Evolutionary conservation across 805 yeast genomes (phyloP), one percentile per base, ranked within the genome.

Genomic region (Barnettozyma sucrosica): DNA sequence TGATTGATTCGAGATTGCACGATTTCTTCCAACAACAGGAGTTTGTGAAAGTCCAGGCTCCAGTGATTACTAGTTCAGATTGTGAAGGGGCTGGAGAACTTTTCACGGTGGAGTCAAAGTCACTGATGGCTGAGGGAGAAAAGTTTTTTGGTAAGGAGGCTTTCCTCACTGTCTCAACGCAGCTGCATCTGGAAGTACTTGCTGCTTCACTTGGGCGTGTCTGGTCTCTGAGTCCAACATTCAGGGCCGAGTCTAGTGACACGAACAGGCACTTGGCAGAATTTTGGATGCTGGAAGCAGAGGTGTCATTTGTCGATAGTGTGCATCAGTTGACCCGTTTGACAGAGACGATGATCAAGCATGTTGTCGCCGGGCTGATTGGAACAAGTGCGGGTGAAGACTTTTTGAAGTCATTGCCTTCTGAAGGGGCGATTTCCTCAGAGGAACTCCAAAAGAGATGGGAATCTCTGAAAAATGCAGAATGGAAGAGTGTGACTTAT

Each of bases 1-100:
- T 68, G 41, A 70, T 86, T 1, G 89, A 88, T 54, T 53, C 67
- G 2, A 63, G 70, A 26, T 55, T 89, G 7, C 66, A 72, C 36
- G 68, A 68, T 3, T 87, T 78, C 55, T 87, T 88, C 62, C 66
- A 70, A 18, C 47, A 59, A 0, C 56, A 74, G 18, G 75, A 75
- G 13, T 89, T 87, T 54, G 66, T 73, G 13, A 90, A 88, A 67
- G 89, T 87, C 0, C 72, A 81, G 23, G 95, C 98, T 3, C 99
- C 99, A 7, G 57, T 92, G 11, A 67, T 92, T 20, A 93, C 99
- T 0, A 72, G 87, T 10, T 80, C 95, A 1, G 99, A 93, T 63
- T 92, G 98, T 62, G 99, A 93, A 67, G 98, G 99, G 16, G 97
- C 96, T 3, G 98, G 98, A 5, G 98, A 93, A 61, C 77, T 86